Base-by-base conservation (phyloP, 2,329 filamentous ascomycete species). In the Pyricularia grisea region DNA sequence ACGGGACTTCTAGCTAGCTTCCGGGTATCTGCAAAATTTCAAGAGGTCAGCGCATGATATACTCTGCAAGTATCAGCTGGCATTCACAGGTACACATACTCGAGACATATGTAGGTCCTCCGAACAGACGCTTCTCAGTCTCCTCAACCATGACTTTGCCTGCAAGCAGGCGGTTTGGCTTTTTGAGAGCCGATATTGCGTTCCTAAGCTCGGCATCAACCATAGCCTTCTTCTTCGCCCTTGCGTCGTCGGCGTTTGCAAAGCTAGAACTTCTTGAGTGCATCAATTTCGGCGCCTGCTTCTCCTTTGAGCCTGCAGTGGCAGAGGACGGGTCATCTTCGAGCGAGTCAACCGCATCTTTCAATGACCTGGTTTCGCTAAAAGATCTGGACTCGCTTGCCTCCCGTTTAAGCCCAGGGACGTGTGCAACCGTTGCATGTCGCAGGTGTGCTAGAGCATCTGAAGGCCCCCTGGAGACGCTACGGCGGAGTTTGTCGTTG, bases 111-210 rank as follows among this genome's bases (percentile, higher is more conserved):
- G 81, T 81, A 66, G 83, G 75, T 64, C 81, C 80, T 4, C 81
- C 80, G 20, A 81, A 81, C 5, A 82, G 80, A 68, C 88, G 85
- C 73, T 85, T 85, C 75, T 93, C 90, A 4, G 87, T 85, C 30
- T 87, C 89, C 72, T 92, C 90, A 3, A 85, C 87, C 69, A 91
- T 82, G 55, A 87, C 85, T 73, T 88, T 89, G 36, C 88, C 88
- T 14, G 89, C 90, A 60, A 91, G 82, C 27, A 87, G 85, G 65
- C 92, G 86, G 74, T 94, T 93, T 0, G 92, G 92, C 77, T 89
- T 92, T 76, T 91, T 89, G 61, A 94, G 77, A 11, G 88, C 85
- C 6, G 86, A 86, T 67, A 95, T 94, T 10, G 92, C 92, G 70
- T 92, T 87, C 72, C 88, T 87, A 42, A 94, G 78, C 74, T 93